Percentiles rank a stretch among this genome's conserved stretches.
Conservation (phyloP, 305 asterid genomes). For the Fraxinus floribunda region DNA sequence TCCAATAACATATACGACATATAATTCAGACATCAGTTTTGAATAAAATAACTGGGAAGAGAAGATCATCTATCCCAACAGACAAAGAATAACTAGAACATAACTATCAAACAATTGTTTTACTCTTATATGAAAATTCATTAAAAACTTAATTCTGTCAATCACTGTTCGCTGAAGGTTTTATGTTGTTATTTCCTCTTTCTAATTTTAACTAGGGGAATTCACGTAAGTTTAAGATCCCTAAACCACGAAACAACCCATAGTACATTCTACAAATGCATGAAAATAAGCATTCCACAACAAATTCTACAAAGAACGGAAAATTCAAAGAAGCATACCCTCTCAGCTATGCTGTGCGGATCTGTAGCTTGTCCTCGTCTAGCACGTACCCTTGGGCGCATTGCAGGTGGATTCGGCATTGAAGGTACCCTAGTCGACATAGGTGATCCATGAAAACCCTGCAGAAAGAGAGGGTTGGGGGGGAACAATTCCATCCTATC, state of each 20-base stretch:
- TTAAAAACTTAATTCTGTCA: neutral
- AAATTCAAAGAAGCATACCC: slow-evolving; percentile 44
- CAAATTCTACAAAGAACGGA: neutral
- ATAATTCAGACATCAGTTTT: neutral
- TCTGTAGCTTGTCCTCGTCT: slow-evolving; percentile 96
- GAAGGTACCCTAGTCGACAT: slow-evolving; percentile 52
- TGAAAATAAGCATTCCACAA: neutral
- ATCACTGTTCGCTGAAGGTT: neutral
- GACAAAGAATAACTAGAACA: neutral
- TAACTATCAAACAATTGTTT: neutral
- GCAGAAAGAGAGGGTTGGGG: neutral
- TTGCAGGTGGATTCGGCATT: slow-evolving; percentile 69
- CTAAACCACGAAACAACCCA: slow-evolving; percentile 9
- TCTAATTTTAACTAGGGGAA: neutral
- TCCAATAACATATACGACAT: neutral
- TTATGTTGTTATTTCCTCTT: slow-evolving; percentile 1
- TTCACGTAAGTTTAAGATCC: neutral
- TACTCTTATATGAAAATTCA: slow-evolving; percentile 8
- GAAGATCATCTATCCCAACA: neutral
- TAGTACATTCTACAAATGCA: neutral
- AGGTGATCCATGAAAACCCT: slow-evolving; percentile 83
- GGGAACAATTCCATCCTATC: neutral
- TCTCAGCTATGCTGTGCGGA: slow-evolving; percentile 96
- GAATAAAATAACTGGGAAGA: neutral
- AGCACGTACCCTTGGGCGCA: slow-evolving; percentile 87